Evolutionary conservation across 2,329 filamentous ascomycete species (phyloP), one percentile per base, ranked within the genome.

Genomic region (Trichophyton benhamiae): DNA sequence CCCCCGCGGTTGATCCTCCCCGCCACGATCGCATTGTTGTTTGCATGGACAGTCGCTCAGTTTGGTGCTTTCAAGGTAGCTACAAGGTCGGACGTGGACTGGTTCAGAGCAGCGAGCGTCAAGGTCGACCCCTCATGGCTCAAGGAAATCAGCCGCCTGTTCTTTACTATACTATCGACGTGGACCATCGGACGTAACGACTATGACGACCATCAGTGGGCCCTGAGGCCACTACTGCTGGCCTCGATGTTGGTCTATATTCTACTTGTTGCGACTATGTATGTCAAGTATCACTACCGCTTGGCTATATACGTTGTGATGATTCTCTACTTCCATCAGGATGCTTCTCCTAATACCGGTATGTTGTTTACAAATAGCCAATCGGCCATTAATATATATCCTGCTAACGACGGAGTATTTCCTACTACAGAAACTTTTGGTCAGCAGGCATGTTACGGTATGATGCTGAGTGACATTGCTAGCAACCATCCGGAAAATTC

Each of bases 131-230:
- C 76, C 25, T 72, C 74, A 3, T 72, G 81, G n/a, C 70, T 69
- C 58, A 70, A 74, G 13, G 80, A 81, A 64, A 65, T 81, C 5
- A 64, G 70, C 33, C 71, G 77, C 17, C 67, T 82, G 41, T 75
- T 79, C 60, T 67, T 68, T 62, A 76, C 76, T 63, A 78, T 80
- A 64, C 70, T 79, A 25, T 73, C 70, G 8, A 77, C 76, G 9
- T 82, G 80, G 80, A 80, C 78, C 11, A 78, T 74, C 59, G 76
- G 75, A 1, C 77, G 77, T 66, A 80, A 80, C 70, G 72, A 76
- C 7, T 81, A 80, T 60, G 80, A 82, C 66, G 75, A 80, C 61
- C 79, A 82, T 63, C 80, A 82, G 66, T 82, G 80, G 80, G 79
- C 80, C 7, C 73, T 79, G 65, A 69, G 76, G 20, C 75, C 75